Percentiles rank a stretch among this genome's conserved stretches.
Evolutionary conservation across 2,329 filamentous ascomycete genomes (phyloP).

Genomic region (Sporothrix inflata): DNA sequence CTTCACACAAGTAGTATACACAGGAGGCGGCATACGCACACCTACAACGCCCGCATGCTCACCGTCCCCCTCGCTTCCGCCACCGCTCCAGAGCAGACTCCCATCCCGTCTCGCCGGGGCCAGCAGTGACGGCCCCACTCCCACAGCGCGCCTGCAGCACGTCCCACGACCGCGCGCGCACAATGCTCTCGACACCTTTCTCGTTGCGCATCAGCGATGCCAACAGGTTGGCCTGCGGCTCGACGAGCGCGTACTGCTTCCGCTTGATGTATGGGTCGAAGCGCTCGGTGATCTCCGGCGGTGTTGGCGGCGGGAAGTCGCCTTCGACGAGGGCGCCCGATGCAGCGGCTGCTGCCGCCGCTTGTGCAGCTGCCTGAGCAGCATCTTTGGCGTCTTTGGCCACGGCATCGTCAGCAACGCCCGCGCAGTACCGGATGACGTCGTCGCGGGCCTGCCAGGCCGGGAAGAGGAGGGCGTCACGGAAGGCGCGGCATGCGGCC

Average conservation of each 20-base stretch:
- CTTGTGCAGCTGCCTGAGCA: neutral
- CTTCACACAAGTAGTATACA: neutral
- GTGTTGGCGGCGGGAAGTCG: neutral
- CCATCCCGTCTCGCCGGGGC: slow-evolving; percentile 59
- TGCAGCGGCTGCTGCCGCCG: neutral
- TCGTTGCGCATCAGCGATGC: slow-evolving; percentile 75
- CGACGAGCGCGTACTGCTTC: slow-evolving; percentile 75
- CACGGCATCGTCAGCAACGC: slow-evolving; percentile 62
- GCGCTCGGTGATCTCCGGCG: slow-evolving; percentile 74
- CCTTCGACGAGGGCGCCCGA: neutral
- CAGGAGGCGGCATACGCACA: neutral
- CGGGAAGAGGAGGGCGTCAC: slow-evolving; percentile 78
- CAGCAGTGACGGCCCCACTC: slow-evolving; percentile 41
- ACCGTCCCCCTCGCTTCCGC: slow-evolving; percentile 40
- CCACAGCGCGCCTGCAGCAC: slow-evolving; percentile 75
- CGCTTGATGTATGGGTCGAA: slow-evolving; percentile 88
- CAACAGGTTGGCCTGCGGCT: slow-evolving; percentile 79
- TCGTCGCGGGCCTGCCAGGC: slow-evolving; percentile 84
- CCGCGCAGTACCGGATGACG: slow-evolving; percentile 85
- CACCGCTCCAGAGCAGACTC: slow-evolving; percentile 68
- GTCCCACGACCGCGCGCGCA: slow-evolving; percentile 81
- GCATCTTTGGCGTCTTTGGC: slow-evolving; percentile 64
- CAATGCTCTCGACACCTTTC: slow-evolving; percentile 74
- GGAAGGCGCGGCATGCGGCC: slow-evolving; percentile 70
- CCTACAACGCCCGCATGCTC: neutral